phyloP scores from a whole-genome alignment of 441 rosid genomes.

The Populus hybrid region DNA sequence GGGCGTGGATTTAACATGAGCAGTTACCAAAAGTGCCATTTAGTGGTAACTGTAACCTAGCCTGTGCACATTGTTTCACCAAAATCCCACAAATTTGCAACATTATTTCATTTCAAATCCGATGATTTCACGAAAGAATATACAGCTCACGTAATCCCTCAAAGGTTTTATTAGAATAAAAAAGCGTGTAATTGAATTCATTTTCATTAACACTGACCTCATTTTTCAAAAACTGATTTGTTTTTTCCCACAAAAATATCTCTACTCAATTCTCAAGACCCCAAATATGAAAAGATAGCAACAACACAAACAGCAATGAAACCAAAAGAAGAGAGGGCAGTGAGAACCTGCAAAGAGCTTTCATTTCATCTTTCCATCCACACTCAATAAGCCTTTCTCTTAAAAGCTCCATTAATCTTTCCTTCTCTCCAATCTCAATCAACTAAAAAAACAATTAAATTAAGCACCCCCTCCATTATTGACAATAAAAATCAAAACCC shows the following conservation, averaged over 20 bases:
- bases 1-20: background rate
- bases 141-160: background rate
- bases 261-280: background rate
- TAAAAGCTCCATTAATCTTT: conserved; percentile 74
- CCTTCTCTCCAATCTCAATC: conserved; percentile 85
- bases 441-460: conserved; percentile 30
- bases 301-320: background rate
- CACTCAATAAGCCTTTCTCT: conserved; percentile 80
- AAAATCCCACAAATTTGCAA: background rate
- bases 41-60: background rate
- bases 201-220: no score
- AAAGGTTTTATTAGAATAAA: background rate
- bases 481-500: background rate
- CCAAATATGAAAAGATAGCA: background rate
- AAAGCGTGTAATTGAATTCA: background rate
- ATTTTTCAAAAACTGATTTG: background rate
- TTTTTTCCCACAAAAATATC: background rate
- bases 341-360: conserved; percentile 71
- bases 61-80: background rate
- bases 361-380: conserved; percentile 95
- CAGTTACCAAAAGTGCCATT: background rate
- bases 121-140: background rate
- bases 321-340: background rate
- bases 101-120: background rate
- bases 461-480: background rate